phyloP scores from a whole-genome alignment of 2,329 filamentous ascomycete species.

The Penicillium psychrosexuale region DNA sequence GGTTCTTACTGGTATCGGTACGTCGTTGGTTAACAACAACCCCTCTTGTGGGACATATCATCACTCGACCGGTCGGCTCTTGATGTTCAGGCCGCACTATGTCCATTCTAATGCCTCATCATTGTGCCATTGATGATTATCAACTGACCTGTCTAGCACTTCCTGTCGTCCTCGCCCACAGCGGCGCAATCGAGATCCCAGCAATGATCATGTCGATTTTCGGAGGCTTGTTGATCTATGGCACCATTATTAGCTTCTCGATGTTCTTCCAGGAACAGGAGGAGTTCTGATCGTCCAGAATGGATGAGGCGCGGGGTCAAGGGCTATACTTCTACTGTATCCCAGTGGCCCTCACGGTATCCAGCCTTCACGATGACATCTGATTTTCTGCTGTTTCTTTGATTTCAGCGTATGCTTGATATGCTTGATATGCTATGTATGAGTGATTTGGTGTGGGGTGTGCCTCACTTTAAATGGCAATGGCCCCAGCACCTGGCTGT shows the following conservation, averaged over 20 bases:
- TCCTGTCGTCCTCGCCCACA: conserved; percentile 82
- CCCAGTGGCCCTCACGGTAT: background rate
- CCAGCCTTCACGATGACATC: conserved; percentile 14
- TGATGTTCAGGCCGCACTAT: background rate
- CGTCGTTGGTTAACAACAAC: conserved; percentile 38
- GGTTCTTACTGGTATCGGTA: conserved; percentile 96
- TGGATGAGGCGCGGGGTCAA: conserved; percentile 1
- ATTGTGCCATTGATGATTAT: background rate
- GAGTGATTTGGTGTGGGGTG: conserved; percentile 14
- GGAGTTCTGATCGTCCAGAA: conserved; percentile 64
- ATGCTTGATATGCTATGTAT: conserved; percentile 16
- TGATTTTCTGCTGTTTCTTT: conserved; percentile 20
- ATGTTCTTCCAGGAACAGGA: conserved; percentile 99
- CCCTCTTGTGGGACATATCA: background rate
- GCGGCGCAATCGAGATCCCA: conserved; percentile 72
- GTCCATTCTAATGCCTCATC: background rate
- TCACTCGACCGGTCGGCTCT: background rate
- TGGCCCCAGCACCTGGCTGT: conserved; percentile 15
- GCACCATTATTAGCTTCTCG: conserved; percentile 95
- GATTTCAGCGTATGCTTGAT: conserved; percentile 20
- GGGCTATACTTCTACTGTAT: background rate
- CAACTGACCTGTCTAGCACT: conserved; percentile 59
- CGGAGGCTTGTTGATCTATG: conserved; percentile 91
- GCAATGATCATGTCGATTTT: conserved; percentile 95
- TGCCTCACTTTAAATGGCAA: conserved; percentile 8